Evolutionary conservation across 768 basidiomycete genomes (phyloP).

Genomic region (Glaciozyma antarctica): DNA sequence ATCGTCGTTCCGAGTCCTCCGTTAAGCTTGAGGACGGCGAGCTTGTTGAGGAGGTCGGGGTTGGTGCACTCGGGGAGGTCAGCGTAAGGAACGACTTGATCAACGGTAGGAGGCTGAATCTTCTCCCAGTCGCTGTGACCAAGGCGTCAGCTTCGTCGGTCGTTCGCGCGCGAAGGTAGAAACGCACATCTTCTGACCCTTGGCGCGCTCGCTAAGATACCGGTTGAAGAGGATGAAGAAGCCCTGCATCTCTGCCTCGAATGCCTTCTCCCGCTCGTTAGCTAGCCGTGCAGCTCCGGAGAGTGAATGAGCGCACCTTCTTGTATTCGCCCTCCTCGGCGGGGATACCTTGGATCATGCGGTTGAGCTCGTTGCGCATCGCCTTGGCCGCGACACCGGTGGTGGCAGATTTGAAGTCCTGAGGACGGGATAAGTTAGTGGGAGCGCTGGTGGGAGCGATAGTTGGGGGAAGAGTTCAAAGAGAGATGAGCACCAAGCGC

Average conservation of each 20-base stretch:
- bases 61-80: constrained; percentile 54
- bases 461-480: too few relatives aligned
- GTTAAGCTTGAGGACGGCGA: constrained; percentile 91
- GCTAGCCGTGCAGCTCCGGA: neutral
- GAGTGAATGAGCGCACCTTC: constrained; percentile 50
- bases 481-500: too few relatives aligned
- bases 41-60: constrained; percentile 67
- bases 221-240: constrained; percentile 95
- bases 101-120: constrained; percentile 74
- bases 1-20: constrained; percentile 46
- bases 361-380: constrained; percentile 96
- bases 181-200: constrained; percentile 72
- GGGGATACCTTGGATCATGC: constrained; percentile 73
- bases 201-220: constrained; percentile 79
- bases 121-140: constrained; percentile 69
- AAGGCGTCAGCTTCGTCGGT: neutral
- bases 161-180: neutral
- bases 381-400: constrained; percentile 88
- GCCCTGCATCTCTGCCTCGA: constrained; percentile 90
- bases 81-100: constrained; percentile 77
- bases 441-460: too few relatives aligned
- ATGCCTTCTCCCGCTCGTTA: constrained; percentile 48
- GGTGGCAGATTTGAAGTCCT: constrained; percentile 63
- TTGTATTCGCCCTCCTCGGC: constrained; percentile 60
- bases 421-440: neutral